phyloP scores from a whole-genome alignment of 495 filamentous ascomycete genomes.

The Hyaloscypha variabilis region DNA sequence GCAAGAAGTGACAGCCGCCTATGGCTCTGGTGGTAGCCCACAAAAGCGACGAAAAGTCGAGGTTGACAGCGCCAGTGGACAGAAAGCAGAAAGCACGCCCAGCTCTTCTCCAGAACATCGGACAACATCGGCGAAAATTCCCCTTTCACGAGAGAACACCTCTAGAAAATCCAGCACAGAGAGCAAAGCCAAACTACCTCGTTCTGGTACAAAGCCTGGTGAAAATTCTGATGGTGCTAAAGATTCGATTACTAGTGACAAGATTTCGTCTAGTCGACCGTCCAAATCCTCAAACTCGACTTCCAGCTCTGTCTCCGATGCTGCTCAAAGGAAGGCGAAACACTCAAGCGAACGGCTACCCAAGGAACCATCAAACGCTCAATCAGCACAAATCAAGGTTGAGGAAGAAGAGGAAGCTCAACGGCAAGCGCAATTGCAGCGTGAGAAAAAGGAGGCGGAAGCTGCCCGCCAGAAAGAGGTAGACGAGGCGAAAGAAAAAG shows the following conservation, averaged over 20 bases:
- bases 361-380: constrained; percentile 22
- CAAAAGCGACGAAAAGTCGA: constrained; percentile 53
- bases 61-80: constrained; percentile 19
- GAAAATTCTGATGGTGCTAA: constrained; percentile 10
- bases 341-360: constrained; percentile 9
- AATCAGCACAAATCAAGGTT: constrained; percentile 31
- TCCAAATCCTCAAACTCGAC: constrained; percentile 8
- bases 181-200: constrained; percentile 16
- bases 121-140: constrained; percentile 16
- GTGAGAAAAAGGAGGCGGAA: constrained; percentile 46
- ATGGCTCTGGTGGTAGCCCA: constrained; percentile 49
- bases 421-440: constrained; percentile 40
- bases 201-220: constrained; percentile 9
- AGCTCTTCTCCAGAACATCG: constrained; percentile 33
- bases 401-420: constrained; percentile 47
- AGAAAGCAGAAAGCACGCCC: constrained; percentile 21
- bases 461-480: constrained; percentile 46
- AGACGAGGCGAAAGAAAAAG: constrained; percentile 30
- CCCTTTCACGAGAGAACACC: constrained; percentile 24
- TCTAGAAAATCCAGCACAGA: constrained; percentile 20
- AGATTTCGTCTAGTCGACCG: constrained; percentile 11
- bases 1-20: constrained; percentile 46
- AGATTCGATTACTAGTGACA: constrained; percentile 6
- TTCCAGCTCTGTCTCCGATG: not conserved
- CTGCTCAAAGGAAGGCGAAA: constrained; percentile 14